These are phyloP conservation scores for Exserohilum turcica DNA, from an alignment of 2,329 filamentous ascomycete species.

Conservation along the genomic window DNA sequence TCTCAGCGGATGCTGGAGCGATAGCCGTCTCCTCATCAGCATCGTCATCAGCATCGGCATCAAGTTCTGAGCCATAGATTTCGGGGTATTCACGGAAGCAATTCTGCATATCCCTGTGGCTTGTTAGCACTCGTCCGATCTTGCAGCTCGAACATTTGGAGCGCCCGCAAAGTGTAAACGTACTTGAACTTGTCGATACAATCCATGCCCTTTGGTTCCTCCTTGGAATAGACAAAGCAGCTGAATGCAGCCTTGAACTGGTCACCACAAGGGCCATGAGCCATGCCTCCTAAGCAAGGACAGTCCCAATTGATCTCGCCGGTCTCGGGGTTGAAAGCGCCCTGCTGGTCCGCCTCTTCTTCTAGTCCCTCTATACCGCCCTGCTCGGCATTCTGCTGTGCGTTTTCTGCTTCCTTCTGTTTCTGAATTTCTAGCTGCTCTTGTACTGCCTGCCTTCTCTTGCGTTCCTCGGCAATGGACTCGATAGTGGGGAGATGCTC, in stretches of 20 bases:
- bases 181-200: slow-evolving; percentile 98
- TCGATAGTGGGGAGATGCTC: slow-evolving; percentile 54
- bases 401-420: slow-evolving; percentile 24
- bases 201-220: slow-evolving; percentile 97
- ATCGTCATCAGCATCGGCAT: slow-evolving; percentile 76
- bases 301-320: slow-evolving; percentile 99
- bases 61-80: slow-evolving; percentile 86
- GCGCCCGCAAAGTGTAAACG: slow-evolving; percentile 42
- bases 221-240: slow-evolving; percentile 94
- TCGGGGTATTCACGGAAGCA: slow-evolving; percentile 95
- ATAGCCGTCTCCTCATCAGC: slow-evolving; percentile 54
- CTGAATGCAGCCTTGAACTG: slow-evolving; percentile 96
- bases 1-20: slow-evolving; percentile 14
- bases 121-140: slow-evolving; percentile 7
- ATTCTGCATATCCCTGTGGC: slow-evolving; percentile 84
- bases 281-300: slow-evolving; percentile 96
- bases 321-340: slow-evolving; percentile 96
- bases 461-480: slow-evolving; percentile 50
- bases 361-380: slow-evolving; percentile 65
- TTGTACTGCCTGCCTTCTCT: slow-evolving; percentile 40
- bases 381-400: slow-evolving; percentile 20
- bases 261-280: slow-evolving; percentile 90
- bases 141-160: too few species aligned
- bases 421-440: slow-evolving; percentile 38
- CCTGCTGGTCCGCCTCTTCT: slow-evolving; percentile 82